These are phyloP conservation scores for Heracleum sosnowskyi DNA, from an alignment of 129 eudicot species.

Conservation along the genomic window DNA sequence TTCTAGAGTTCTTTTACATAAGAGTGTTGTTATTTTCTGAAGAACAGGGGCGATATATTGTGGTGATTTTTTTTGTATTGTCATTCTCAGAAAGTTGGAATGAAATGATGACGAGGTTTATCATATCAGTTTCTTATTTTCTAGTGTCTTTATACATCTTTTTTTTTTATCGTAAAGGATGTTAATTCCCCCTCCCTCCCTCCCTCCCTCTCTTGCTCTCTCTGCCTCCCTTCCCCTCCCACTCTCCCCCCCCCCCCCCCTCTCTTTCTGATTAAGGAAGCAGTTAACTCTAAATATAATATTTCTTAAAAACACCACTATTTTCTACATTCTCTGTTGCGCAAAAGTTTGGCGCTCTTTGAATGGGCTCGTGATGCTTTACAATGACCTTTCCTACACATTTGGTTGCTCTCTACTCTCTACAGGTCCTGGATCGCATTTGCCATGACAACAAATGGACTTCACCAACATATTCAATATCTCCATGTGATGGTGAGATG, in stretches of 20 bases:
- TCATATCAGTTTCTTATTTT: not conserved
- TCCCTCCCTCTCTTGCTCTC: too few relatives aligned
- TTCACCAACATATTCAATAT: constrained; percentile 29
- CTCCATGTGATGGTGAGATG: constrained; percentile 34
- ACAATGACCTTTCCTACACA: constrained; percentile 4
- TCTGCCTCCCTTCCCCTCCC: too few relatives aligned
- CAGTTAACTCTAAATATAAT: not conserved
- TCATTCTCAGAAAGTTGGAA: not conserved
- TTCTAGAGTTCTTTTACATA: not conserved
- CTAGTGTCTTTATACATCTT: not conserved
- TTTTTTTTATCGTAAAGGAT: not conserved
- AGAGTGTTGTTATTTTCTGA: not conserved
- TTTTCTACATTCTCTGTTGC: not conserved
- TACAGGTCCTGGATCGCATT: constrained; percentile 50
- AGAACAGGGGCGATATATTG: not conserved
- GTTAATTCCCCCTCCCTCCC: too few relatives aligned
- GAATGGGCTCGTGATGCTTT: not conserved
- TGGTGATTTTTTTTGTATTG: not conserved
- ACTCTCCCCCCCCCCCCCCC: too few relatives aligned
- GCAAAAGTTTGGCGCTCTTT: not conserved
- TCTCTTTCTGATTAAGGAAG: not conserved
- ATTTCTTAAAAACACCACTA: not conserved
- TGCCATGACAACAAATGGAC: constrained; percentile 46
- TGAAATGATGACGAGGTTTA: not conserved
- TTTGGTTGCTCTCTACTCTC: constrained; percentile 3